Evolutionary conservation across 2,329 filamentous ascomycete genomes (phyloP).

Genomic region (Beauveria sp.): DNA sequence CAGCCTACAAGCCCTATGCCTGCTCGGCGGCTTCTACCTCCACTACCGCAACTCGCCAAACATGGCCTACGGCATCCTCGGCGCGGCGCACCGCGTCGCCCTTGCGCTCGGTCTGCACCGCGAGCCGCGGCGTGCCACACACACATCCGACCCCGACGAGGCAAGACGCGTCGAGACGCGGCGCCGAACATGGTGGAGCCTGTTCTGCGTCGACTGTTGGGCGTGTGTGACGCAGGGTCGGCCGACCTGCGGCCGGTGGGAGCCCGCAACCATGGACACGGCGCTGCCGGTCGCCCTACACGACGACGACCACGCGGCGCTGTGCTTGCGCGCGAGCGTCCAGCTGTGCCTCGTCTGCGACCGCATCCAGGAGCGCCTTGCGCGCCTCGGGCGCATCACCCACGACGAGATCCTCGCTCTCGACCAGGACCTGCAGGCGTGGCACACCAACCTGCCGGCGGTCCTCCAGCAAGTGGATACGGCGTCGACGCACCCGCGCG

Average conservation of each 20-base stretch:
- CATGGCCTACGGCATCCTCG: conserved; percentile 66
- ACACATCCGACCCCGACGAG: conserved; percentile 35
- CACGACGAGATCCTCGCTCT: conserved; percentile 20
- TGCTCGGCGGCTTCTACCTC: conserved; percentile 69
- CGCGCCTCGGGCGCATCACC: conserved; percentile 19
- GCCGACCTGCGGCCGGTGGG: conserved; percentile 34
- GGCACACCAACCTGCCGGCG: conserved; percentile 19
- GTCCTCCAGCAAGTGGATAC: conserved; percentile 17
- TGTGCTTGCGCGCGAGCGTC: conserved; percentile 20
- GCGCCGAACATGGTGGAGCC: conserved; percentile 65
- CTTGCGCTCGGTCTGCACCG: conserved; percentile 64
- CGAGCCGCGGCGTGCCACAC: conserved; percentile 33
- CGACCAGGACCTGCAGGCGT: conserved; percentile 21
- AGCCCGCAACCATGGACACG: conserved; percentile 24
- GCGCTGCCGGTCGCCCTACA: conserved; percentile 16
- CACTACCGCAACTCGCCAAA: conserved; percentile 73
- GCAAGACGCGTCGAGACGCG: conserved; percentile 41
- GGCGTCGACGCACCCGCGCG: conserved; percentile 16
- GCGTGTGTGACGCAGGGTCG: conserved; percentile 62
- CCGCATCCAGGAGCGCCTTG: conserved; percentile 23
- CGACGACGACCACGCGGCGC: conserved; percentile 19
- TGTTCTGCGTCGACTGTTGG: conserved; percentile 70
- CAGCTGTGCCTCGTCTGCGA: conserved; percentile 24
- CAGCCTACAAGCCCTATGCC: conserved; percentile 60
- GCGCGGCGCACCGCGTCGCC: conserved; percentile 66